Evolutionary conservation across 2,329 filamentous ascomycete genomes (phyloP), one percentile per base, ranked within the genome.

Genomic region (Hypoxylon sp.): DNA sequence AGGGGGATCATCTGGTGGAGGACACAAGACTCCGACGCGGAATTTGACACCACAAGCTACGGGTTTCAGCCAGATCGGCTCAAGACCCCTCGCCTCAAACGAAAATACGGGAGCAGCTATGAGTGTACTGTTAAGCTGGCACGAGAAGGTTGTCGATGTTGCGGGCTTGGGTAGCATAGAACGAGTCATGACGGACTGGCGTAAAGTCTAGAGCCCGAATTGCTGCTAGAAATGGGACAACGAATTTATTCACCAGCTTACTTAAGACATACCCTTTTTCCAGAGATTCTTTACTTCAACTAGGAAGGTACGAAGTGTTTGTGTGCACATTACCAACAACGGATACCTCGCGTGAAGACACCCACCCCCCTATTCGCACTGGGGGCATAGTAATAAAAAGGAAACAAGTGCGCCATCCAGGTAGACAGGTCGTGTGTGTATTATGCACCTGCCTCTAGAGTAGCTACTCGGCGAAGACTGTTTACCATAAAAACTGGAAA

Each of bases 61-160:
- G 4, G 94, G 94, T 6, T 98, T 98, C 83, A 95, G 92, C 77
- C 95, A 98, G 82, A 88, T 95, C 46, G 84, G 84, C 17, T 81
- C 81, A 11, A 82, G 89, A 60, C 85, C 88, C 6, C 85, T 84
- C 27, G 83, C 76, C 7, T 78, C 83, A 40, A 88, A 84, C 78
- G 89, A 91, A 78, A 92, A 93, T 51, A 91, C 93, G 69, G 92
- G 93, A 37, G 91, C 94, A 64, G 92, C 91, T 60, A 98, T 98
- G 96, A 98, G 96, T 79, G 96, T 99, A 57, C 81, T 99, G 79
- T 85, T 99, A 73, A 98, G 94, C 82, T 99, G 96, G 96, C 96
- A 99, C 79, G 96, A 99, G 85, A 99, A 98, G 88, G 88, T 98
- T 70, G 94, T 98, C 3, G 96, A 99, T 77, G 90, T 98, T 77